Conservation (phyloP, 2,329 filamentous ascomycete genomes). For the Sporothrix brunneoviolacea region DNA sequence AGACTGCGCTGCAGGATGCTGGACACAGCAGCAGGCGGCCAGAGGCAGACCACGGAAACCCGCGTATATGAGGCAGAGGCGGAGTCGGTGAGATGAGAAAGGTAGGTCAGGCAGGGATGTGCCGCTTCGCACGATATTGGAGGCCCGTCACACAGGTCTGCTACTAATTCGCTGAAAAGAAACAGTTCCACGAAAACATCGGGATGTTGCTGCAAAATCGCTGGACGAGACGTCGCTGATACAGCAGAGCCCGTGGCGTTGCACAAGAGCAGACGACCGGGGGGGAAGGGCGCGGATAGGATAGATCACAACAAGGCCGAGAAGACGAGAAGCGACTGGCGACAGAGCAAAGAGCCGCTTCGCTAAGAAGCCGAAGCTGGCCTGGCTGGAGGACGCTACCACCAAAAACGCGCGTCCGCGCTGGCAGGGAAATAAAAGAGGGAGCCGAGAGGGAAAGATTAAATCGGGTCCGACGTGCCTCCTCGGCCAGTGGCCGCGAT, state of each 20-base stretch:
- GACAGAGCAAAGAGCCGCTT: too few species aligned
- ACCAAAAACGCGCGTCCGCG: too few species aligned
- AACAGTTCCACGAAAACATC: constrained; percentile 2
- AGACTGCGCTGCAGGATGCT: too few species aligned
- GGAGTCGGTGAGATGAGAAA: not conserved
- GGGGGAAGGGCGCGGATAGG: not conserved
- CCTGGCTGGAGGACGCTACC: too few species aligned
- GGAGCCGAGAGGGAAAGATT: not conserved
- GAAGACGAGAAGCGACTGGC: too few species aligned
- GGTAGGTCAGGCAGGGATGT: not conserved
- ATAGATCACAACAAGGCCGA: too few species aligned
- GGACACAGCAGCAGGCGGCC: not conserved
- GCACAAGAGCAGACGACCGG: not conserved
- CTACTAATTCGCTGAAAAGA: constrained; percentile 6
- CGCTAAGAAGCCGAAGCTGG: too few species aligned
- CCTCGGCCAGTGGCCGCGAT: constrained; percentile 5
- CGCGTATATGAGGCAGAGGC: not conserved
- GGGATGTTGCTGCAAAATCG: not conserved
- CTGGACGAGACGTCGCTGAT: not conserved
- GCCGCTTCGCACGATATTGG: not conserved
- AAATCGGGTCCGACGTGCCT: not conserved
- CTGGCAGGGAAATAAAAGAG: not conserved
- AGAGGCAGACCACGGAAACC: not conserved
- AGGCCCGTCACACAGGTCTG: not conserved
- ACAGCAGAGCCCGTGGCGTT: not conserved